A percentile compares a stretch with the other conserved stretches of the same genome.
Conservation (phyloP, 768 basidiomycete genomes). For the Agrocybe praecox region DNA sequence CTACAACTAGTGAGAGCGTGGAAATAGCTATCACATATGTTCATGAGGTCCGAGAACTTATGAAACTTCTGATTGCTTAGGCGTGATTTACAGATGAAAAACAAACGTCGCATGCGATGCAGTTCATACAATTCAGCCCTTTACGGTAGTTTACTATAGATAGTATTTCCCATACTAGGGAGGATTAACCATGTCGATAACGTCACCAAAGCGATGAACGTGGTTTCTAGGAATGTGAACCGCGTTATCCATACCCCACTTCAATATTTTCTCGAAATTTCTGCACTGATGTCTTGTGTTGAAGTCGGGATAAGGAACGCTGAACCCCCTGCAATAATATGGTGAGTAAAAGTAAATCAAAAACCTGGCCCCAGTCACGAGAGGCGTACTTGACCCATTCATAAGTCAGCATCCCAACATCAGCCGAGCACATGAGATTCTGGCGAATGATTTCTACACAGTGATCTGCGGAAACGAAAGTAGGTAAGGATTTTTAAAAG, state of each 20-base stretch:
- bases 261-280: conserved; percentile 10
- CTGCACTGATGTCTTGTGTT: conserved; percentile 9
- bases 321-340: conserved; percentile 1
- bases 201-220: background rate
- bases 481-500: background rate
- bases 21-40: too few relatives aligned
- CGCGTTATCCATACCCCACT: conserved; percentile 4
- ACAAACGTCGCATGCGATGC: too few relatives aligned
- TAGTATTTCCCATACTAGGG: too few relatives aligned
- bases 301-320: conserved; percentile 12
- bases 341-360: background rate
- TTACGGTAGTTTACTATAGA: too few relatives aligned
- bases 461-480: background rate
- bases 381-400: conserved; percentile 12
- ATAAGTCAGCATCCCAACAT: conserved; percentile 10
- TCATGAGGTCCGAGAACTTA: too few relatives aligned
- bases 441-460: conserved; percentile 12
- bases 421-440: conserved; percentile 10
- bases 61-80: too few relatives aligned
- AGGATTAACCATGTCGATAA: background rate
- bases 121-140: too few relatives aligned
- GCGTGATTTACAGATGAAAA: too few relatives aligned
- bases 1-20: too few relatives aligned
- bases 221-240: conserved; percentile 1
- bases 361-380: too few relatives aligned